Base-by-base conservation (phyloP, 495 filamentous ascomycete species). In the Penicillium cinerascens region DNA sequence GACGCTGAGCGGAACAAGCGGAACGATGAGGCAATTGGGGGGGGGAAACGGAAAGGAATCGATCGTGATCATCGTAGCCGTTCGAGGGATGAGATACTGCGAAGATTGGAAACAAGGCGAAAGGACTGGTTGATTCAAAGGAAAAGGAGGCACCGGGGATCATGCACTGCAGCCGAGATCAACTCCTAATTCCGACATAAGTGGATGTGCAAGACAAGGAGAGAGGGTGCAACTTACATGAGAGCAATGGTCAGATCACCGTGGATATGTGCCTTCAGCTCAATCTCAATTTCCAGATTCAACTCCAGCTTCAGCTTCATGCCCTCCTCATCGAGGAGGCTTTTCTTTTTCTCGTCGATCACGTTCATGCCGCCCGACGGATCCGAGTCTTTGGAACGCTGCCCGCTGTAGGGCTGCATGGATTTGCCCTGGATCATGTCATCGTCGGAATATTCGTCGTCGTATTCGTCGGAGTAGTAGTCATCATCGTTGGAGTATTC, bases 181-280 rank as follows among this genome's bases (percentile, higher is more conserved):
- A 69, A 67, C 66, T 68, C 61, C 63, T 66, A 62, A 37, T 59
- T 50, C 49, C 44, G 41, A 44, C 57, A 39, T 66, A 58, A 66
- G 63, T 55, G 48, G 41, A 23, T 27, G 36, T 47, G 16, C 50
- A 23, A 20, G 33, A 51, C 40, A 29, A 42, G 44, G 36, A 42
- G 44, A n/a, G 16, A 49, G 23, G 51, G 33, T 17, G 26, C 7
- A 39, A 87, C 88, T 78, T 83, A 92, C 90, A 96, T 81, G 52
- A 96, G 76, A 52, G 87, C 83, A 49, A 96, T 59, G 43, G 89
- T 93, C 64, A 95, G 72, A 71, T 95, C 91, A 63, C 91, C 89
- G 52, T 92, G 87, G 60, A 96, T 93, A 61, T 84, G 87, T 26
- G 91, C 91, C 79, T 95, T 95, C 2, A 96, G 71, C 67, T 91